phyloP scores from a whole-genome alignment of 352 stramenopile genomes.

The Blastocystis sp. region DNA sequence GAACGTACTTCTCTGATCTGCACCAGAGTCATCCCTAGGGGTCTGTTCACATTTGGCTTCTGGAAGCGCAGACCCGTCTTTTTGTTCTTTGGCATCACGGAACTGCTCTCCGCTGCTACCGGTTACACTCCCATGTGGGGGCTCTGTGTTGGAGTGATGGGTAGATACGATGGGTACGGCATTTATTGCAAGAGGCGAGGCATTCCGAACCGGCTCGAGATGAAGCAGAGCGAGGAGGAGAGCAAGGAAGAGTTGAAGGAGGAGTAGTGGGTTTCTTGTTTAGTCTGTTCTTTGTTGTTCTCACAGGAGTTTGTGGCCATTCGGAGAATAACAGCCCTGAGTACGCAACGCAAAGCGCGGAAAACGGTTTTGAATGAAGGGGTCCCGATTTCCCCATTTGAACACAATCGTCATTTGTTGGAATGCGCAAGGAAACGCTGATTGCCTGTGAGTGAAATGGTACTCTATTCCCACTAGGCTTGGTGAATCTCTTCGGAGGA shows the following conservation, averaged over 20 bases:
- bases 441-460: conserved; percentile 21
- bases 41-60: conserved; percentile 58
- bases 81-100: conserved; percentile 29
- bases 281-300: background rate
- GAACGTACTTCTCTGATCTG: conserved; percentile 2
- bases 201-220: background rate
- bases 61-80: background rate
- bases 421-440: conserved; percentile 62
- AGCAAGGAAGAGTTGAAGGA: background rate
- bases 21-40: background rate
- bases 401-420: conserved; percentile 8
- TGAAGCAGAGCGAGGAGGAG: background rate
- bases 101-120: conserved; percentile 15
- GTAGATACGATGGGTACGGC: conserved; percentile 37
- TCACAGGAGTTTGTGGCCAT: background rate
- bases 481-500: conserved; percentile 65
- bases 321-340: background rate
- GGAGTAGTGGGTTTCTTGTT: conserved; percentile 27
- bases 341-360: background rate
- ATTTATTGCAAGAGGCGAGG: background rate
- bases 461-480: background rate
- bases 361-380: background rate
- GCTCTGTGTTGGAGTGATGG: background rate
- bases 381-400: background rate
- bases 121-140: conserved; percentile 16